Base-by-base conservation (phyloP, 768 basidiomycete genomes). In the Xerocomellus amylosporus region DNA sequence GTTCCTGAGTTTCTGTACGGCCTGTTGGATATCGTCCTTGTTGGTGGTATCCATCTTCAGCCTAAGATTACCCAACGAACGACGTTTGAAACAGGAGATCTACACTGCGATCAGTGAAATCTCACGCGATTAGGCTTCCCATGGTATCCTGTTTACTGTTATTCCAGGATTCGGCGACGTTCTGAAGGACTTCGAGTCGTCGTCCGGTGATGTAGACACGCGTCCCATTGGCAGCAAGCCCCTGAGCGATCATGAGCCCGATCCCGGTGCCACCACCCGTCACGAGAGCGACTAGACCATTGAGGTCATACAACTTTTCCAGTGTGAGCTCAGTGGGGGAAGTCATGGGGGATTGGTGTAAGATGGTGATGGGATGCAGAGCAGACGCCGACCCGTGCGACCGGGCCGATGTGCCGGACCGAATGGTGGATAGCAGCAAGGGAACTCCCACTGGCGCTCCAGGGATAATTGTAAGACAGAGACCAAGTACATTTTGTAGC, bases 141-240 rank as follows among this genome's bases (percentile, higher is more conserved):
- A 75, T 72, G 42, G 54, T 61, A 20, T 64, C 69, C 15, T 64
- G 58, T 50, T 71, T 74, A 46, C 66, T 64, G 54, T 62, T 64
- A 48, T 76, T 74, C 78, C 80, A 83, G 10, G 73, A 73, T 42
- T 75, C 71, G n/a, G 77, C 73, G 15, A 79, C 75, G 57, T 75
- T 79, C 62, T 87, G 76, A 20, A 93, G 76, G 3, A 88, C 82
- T 5, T 85, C 81, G 44, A 77, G 68, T 43, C 90, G 79, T 37
- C 90, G 76, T 17, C 87, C 86, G 3, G 83, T 85, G 61, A 92
- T 88, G 64, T 92, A 93, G 15, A 90, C 89, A 59, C 83, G 87
- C 14, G 90, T 88, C 1, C 90, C 88, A 61, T 85, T 87, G 28
- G 84, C 78, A 15, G 89, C 90, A 13, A 92, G 77, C 5, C 87